A percentile compares a stretch with the other conserved stretches of the same genome.
Conservation (phyloP, 2,329 filamentous ascomycete genomes). For the Phialemoniopsis sp. region DNA sequence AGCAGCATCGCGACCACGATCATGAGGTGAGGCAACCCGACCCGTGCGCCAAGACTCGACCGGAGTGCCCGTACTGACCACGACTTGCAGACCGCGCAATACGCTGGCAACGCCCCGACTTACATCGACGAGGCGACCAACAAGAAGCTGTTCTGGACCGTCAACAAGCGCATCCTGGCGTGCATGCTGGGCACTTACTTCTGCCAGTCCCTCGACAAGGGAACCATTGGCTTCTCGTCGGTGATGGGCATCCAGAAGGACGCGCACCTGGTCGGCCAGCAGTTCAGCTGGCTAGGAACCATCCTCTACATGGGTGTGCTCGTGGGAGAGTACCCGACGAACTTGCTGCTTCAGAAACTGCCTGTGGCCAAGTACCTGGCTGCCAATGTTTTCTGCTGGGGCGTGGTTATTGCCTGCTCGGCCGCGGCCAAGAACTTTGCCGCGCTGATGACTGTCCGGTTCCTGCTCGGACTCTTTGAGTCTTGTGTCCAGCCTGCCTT, state of each 20-base stretch:
- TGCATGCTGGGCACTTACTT: slow-evolving; percentile 48
- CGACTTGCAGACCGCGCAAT: too few relatives aligned
- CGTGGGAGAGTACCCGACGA: slow-evolving; percentile 33
- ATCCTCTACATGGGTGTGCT: slow-evolving; percentile 36
- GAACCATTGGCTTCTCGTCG: slow-evolving; percentile 18
- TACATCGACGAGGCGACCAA: slow-evolving; percentile 47
- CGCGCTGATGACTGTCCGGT: slow-evolving; percentile 31
- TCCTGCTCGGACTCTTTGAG: slow-evolving; percentile 40
- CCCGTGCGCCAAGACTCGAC: not conserved
- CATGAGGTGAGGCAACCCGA: not conserved
- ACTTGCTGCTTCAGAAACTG: slow-evolving; percentile 30
- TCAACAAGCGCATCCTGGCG: slow-evolving; percentile 43
- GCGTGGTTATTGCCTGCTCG: slow-evolving; percentile 25
- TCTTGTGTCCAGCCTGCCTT: slow-evolving; percentile 38
- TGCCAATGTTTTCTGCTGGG: slow-evolving; percentile 37
- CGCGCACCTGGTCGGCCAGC: slow-evolving; percentile 26
- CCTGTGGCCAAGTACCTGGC: slow-evolving; percentile 31
- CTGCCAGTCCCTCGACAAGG: slow-evolving; percentile 28
- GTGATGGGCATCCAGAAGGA: slow-evolving; percentile 18
- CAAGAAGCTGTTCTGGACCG: slow-evolving; percentile 40
- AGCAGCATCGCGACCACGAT: not conserved
- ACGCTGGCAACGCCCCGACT: slow-evolving; percentile 6
- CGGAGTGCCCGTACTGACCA: not conserved
- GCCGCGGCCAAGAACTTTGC: slow-evolving; percentile 30
- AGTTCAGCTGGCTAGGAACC: slow-evolving; percentile 28